Evolutionary conservation across 2,329 filamentous ascomycete species (phyloP).

Genomic region (Cytospora piceicola): DNA sequence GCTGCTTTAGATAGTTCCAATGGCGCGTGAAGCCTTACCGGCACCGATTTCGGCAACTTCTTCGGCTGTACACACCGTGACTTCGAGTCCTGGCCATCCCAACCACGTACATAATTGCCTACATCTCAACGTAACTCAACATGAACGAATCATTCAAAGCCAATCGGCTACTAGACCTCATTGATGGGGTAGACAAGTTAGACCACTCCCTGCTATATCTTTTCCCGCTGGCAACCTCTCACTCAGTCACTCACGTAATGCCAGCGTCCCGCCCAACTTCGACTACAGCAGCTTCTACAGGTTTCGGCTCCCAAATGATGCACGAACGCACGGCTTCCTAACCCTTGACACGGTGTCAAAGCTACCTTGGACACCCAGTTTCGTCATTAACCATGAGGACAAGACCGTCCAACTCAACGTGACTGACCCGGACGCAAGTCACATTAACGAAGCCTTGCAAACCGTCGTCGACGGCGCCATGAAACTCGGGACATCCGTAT

Average conservation of each 20-base stretch:
- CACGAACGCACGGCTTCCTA: conserved; percentile 38
- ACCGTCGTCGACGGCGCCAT: conserved; percentile 45
- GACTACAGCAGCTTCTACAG: conserved; percentile 34
- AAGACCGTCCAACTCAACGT: conserved; percentile 40
- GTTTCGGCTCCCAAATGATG: conserved; percentile 36
- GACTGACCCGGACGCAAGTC: neutral
- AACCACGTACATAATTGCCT: neutral
- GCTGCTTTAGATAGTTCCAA: neutral
- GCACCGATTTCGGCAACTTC: neutral
- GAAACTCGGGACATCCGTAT: conserved; percentile 36
- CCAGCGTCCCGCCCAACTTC: conserved; percentile 38
- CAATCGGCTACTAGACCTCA: conserved; percentile 11
- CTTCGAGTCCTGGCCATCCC: neutral
- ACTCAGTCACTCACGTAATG: neutral
- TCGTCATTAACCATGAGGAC: conserved; percentile 42
- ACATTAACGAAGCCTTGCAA: conserved; percentile 46
- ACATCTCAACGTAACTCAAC: neutral
- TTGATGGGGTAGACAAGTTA: conserved; percentile 23
- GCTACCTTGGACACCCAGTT: conserved; percentile 44
- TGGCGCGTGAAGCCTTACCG: neutral
- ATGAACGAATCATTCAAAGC: conserved; percentile 3
- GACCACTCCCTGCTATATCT: too few species aligned
- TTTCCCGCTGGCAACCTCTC: neutral
- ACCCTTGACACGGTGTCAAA: conserved; percentile 33
- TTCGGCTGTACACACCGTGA: neutral